Conservation (phyloP, 2,329 filamentous ascomycete genomes). For the Diaporthe sp. region DNA sequence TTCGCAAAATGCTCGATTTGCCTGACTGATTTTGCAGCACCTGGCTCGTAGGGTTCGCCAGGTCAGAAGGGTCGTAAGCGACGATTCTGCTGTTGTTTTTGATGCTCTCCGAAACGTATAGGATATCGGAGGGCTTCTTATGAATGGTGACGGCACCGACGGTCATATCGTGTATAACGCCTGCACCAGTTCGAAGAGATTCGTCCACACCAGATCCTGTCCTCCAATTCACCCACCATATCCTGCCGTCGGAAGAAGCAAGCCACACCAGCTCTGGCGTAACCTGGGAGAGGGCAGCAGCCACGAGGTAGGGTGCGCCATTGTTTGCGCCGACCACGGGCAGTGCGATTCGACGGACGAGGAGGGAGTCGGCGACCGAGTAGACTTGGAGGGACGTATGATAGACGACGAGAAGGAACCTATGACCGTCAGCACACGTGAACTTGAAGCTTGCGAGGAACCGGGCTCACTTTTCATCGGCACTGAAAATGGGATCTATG, state of each 20-base stretch:
- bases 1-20: conserved; percentile 41
- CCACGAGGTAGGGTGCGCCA: conserved; percentile 56
- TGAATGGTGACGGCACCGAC: conserved; percentile 56
- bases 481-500: conserved; percentile 73
- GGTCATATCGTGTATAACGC: conserved; percentile 61
- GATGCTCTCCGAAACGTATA: conserved; percentile 62
- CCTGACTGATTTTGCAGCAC: conserved; percentile 35
- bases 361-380: conserved; percentile 83
- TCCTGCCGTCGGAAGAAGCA: conserved; percentile 68
- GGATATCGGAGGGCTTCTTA: conserved; percentile 56
- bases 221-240: conserved; percentile 73
- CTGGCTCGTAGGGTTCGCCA: conserved; percentile 37
- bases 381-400: conserved; percentile 84
- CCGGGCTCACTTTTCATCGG: conserved; percentile 69
- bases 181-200: conserved; percentile 58
- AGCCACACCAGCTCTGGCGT: conserved; percentile 69
- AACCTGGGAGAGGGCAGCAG: conserved; percentile 56
- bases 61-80: conserved; percentile 58
- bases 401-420: conserved; percentile 82
- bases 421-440: conserved; percentile 53
- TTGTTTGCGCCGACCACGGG: conserved; percentile 50
- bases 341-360: conserved; percentile 78
- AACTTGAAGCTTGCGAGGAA: neutral
- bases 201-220: conserved; percentile 58
- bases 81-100: conserved; percentile 57